A percentile compares a stretch with the other conserved stretches of the same genome.
Evolutionary conservation across 2,329 filamentous ascomycete genomes (phyloP).

Genomic region (Lecanosticta acicola): DNA sequence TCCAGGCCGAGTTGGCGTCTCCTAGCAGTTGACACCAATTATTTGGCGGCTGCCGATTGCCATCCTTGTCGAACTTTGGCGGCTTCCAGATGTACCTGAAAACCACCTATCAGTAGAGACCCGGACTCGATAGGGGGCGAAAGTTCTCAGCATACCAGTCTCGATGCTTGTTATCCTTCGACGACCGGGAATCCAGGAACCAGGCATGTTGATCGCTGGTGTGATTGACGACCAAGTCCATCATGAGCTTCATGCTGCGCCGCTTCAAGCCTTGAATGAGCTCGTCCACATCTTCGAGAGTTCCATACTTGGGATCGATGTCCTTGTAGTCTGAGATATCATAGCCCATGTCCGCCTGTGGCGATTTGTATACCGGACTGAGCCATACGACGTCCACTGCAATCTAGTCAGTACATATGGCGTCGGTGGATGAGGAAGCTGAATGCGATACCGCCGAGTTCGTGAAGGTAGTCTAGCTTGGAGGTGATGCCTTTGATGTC

Average conservation of each 20-base stretch:
- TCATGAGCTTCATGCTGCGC: constrained; percentile 46
- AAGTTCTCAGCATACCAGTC: too few relatives aligned
- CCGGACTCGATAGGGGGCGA: background rate
- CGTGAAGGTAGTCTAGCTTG: constrained; percentile 58
- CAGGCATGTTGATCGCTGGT: constrained; percentile 47
- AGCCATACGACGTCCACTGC: constrained; percentile 60
- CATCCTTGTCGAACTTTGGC: constrained; percentile 49
- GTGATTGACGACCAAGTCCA: constrained; percentile 38
- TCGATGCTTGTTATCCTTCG: constrained; percentile 48
- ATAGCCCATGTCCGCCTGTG: constrained; percentile 52
- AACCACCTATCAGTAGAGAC: background rate
- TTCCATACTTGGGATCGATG: constrained; percentile 45
- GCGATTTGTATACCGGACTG: constrained; percentile 51
- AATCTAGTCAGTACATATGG: background rate
- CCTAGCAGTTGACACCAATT: constrained; percentile 43
- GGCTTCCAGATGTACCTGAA: constrained; percentile 57
- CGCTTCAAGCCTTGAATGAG: constrained; percentile 41
- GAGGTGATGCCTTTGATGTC: constrained; percentile 61
- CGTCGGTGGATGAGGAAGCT: too few relatives aligned
- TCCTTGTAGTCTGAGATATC: constrained; percentile 45
- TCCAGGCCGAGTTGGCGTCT: constrained; percentile 39
- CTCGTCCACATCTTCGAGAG: constrained; percentile 42
- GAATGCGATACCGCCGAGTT: constrained; percentile 45
- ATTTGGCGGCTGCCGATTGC: constrained; percentile 54
- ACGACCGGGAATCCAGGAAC: constrained; percentile 53